Conservation (phyloP, 1,284 basidiomycete species). For the Pascua sp. region DNA sequence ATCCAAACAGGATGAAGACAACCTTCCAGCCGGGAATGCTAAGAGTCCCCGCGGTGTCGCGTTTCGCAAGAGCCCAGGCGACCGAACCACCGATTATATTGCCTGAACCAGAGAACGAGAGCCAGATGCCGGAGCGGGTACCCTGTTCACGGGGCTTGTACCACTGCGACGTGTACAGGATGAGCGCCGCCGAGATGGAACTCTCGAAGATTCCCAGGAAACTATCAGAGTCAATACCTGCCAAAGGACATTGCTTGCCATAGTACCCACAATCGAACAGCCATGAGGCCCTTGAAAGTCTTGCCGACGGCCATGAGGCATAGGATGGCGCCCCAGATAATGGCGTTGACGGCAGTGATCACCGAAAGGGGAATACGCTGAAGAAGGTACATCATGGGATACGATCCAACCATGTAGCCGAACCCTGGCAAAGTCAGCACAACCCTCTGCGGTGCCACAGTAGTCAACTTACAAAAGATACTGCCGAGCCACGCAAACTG, state of each 20-base stretch:
- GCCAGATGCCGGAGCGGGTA: conserved; percentile 16
- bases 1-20: conserved; percentile 25
- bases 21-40: conserved; percentile 20
- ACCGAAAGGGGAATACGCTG: conserved; percentile 17
- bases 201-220: conserved; percentile 17
- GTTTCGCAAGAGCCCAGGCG: conserved; percentile 19
- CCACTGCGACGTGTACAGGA: conserved; percentile 23
- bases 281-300: not conserved
- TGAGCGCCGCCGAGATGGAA: conserved; percentile 13
- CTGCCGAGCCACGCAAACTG: conserved; percentile 21
- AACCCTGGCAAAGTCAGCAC: conserved; percentile 18
- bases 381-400: conserved; percentile 19
- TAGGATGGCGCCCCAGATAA: conserved; percentile 11
- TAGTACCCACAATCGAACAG: conserved; percentile 5
- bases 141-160: conserved; percentile 18
- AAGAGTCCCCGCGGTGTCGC: conserved; percentile 7
- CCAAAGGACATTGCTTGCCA: no score
- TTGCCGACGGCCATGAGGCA: not conserved
- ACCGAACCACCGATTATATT: conserved; percentile 20
- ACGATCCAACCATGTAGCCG: conserved; percentile 22
- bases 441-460: conserved; percentile 1
- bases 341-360: conserved; percentile 9
- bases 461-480: conserved; percentile 20
- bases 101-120: conserved; percentile 19
- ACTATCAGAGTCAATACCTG: not conserved